A percentile compares a stretch with the other conserved stretches of the same genome.
These are phyloP conservation scores for Solanum aculeatissimum DNA, from an alignment of 305 asterid species.

Conservation along the genomic window DNA sequence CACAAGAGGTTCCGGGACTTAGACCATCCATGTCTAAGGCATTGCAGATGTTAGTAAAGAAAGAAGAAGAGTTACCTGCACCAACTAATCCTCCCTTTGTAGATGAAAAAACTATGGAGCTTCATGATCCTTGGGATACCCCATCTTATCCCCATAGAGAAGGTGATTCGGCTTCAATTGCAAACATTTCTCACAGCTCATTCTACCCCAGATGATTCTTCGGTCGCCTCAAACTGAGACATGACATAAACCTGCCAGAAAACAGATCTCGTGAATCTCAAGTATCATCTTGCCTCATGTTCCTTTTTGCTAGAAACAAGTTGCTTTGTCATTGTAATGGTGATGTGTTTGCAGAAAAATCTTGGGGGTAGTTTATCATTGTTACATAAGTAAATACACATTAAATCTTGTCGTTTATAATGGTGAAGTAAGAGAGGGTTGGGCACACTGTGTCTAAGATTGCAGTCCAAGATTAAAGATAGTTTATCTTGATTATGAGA, in stretches of 20 bases:
- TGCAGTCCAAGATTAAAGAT: neutral
- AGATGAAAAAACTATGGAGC: constrained; percentile 14
- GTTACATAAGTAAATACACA: neutral
- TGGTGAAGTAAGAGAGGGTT: neutral
- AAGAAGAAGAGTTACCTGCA: constrained; percentile 9
- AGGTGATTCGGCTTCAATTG: constrained; percentile 7
- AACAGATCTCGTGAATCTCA: neutral
- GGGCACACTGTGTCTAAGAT: neutral
- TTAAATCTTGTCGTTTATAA: neutral
- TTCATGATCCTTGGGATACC: constrained; percentile 5
- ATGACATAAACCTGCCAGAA: neutral
- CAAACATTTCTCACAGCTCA: constrained; percentile 14
- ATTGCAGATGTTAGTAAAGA: constrained; percentile 14
- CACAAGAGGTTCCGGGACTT: constrained; percentile 8
- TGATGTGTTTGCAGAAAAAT: neutral
- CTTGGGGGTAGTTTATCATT: neutral
- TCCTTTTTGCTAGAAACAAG: neutral
- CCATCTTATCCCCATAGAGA: neutral
- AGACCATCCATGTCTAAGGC: constrained; percentile 15
- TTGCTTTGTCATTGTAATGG: neutral
- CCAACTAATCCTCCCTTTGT: constrained; percentile 19
- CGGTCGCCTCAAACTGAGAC: neutral
- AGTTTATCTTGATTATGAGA: neutral
- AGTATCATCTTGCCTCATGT: neutral
- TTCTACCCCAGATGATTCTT: constrained; percentile 10